Base-by-base conservation (phyloP, 139 green algal species). In the Trebouxia sp. region DNA sequence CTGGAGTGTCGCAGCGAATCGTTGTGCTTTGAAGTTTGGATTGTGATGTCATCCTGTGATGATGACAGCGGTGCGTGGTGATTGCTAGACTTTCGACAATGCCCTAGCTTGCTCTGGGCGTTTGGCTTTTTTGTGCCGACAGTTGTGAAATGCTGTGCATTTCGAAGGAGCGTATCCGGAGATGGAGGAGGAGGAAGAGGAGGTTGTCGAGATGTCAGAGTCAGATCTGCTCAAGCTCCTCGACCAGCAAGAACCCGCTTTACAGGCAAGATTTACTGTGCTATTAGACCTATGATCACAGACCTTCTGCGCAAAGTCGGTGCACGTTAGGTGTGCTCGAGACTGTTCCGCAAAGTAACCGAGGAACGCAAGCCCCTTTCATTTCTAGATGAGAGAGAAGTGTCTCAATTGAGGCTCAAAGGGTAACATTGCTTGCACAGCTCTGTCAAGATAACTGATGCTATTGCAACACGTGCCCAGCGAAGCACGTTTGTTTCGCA, bases 181-280 rank as follows among this genome's bases (percentile, higher is more conserved):
- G n/a, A n/a, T n/a, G n/a, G 83, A 83, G 20, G 85, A 87, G 15
- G 62, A 80, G 20, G 87, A 87, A 58, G 84, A 86, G 51, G 85
- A 88, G 50, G 48, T 78, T 41, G 55, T 83, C 10, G 81, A 86
- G 74, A 5, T 87, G 4, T 76, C 81, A 7, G 81, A 86, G 43
- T 75, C 67, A 6, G 47, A 88, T 6, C 32, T 88, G 26, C 38
- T 87, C 69, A 76, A 81, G 48, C 30, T 81, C 24, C 65, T 90
- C 69, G 83, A 87, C 75, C 41, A 58, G 0, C 78, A 83, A 26
- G 85, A 91, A 28, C 82, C 85, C 0, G 69, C 88, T 26, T 78
- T 89, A 41, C 83, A 91, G 75, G 85, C 86, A 67, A 28, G 14
- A 30, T 24, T 6, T 51, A 42, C 39, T 5, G 42, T 20, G 0